Conservation (phyloP, 202 grass and related monocot genomes). For the Panicum hallii region DNA sequence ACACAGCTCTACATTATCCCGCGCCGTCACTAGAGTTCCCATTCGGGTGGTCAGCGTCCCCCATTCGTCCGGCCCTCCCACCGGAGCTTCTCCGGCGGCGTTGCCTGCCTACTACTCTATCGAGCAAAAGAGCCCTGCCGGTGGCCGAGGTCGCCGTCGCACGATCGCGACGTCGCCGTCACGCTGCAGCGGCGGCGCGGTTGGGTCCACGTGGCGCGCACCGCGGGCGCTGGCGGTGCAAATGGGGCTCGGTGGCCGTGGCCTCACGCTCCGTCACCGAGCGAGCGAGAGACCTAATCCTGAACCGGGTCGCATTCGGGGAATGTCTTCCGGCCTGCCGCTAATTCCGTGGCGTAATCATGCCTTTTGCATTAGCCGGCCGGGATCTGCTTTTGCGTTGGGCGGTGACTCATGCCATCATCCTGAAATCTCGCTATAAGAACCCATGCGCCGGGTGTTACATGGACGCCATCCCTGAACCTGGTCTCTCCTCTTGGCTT, state of each 20-base stretch:
- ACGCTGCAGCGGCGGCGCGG: constrained; percentile 37
- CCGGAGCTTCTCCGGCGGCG: neutral
- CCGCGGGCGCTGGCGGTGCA: constrained; percentile 50
- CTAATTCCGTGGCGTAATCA: constrained; percentile 60
- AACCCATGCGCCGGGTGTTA: constrained; percentile 7
- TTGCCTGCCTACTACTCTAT: constrained; percentile 1
- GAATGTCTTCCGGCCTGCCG: constrained; percentile 21
- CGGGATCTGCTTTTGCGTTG: neutral
- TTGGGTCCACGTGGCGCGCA: constrained; percentile 58
- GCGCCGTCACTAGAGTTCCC: neutral
- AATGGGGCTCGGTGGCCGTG: constrained; percentile 34
- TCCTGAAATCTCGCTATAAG: constrained; percentile 24
- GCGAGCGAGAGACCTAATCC: neutral
- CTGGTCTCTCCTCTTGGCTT: neutral
- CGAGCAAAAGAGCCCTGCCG: neutral
- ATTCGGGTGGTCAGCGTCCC: neutral
- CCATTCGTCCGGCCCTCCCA: neutral
- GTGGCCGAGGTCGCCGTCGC: constrained; percentile 27
- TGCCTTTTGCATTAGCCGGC: constrained; percentile 27
- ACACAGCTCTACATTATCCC: neutral
- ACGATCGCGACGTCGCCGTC: constrained; percentile 27
- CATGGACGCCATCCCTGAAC: constrained; percentile 22
- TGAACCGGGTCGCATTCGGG: constrained; percentile 11
- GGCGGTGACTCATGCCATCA: constrained; percentile 35
- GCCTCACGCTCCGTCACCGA: constrained; percentile 30